Evolutionary conservation across 345 rosid genomes (phyloP).

Genomic region (Arabidopsis arenosa): DNA sequence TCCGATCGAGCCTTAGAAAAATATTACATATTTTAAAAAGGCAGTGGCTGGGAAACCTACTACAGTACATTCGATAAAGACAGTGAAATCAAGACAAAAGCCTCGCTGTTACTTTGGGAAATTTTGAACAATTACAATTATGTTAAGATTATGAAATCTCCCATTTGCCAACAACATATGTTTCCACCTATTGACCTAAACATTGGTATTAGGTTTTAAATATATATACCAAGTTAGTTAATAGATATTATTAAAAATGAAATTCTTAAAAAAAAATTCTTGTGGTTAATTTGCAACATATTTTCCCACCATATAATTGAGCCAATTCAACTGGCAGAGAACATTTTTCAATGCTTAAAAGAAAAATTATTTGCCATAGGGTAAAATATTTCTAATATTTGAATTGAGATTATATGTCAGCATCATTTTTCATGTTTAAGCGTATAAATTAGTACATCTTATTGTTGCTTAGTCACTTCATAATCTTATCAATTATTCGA

Average conservation of each 20-base stretch:
- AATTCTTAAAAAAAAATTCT: neutral
- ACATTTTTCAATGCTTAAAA: neutral
- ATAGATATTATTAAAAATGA: neutral
- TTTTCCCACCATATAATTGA: neutral
- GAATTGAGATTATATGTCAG: neutral
- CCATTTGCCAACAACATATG: neutral
- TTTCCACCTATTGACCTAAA: neutral
- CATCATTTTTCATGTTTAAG: no score
- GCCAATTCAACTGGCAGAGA: neutral
- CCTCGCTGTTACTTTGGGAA: neutral
- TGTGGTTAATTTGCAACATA: neutral
- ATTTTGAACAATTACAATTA: neutral
- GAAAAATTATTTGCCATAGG: neutral
- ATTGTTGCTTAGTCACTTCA: slow-evolving; percentile 20
- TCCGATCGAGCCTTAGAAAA: neutral
- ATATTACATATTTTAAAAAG: neutral
- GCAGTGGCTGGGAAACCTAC: slow-evolving; percentile 13
- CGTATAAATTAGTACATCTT: neutral
- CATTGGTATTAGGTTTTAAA: neutral
- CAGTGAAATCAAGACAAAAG: neutral
- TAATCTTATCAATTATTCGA: slow-evolving; percentile 4
- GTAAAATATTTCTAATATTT: neutral
- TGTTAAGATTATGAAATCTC: neutral
- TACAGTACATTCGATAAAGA: slow-evolving; percentile 10
- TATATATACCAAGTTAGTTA: neutral